These are phyloP conservation scores for Suhomyces xylopsoci DNA, from an alignment of 805 yeast genomes.

Conservation along the genomic window DNA sequence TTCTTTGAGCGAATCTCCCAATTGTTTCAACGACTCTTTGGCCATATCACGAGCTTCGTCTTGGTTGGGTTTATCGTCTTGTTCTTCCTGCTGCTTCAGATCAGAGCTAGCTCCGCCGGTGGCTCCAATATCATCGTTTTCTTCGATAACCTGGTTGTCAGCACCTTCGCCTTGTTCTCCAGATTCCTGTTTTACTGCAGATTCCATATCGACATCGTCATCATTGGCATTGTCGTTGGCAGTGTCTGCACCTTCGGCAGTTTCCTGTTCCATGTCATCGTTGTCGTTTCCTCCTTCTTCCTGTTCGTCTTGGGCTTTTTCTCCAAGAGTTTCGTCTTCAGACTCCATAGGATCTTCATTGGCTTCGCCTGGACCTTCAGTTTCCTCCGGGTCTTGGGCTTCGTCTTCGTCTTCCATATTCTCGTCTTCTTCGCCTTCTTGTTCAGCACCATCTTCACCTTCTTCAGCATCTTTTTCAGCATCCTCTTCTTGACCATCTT, in stretches of 20 bases:
- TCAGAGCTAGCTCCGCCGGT: conserved; percentile 50
- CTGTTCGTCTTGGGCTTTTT: conserved; percentile 12
- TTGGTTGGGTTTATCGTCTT: conserved; percentile 37
- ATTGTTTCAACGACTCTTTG: conserved; percentile 74
- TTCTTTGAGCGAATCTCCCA: conserved; percentile 90
- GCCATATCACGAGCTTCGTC: conserved; percentile 65
- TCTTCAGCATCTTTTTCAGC: conserved; percentile 22
- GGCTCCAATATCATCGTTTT: conserved; percentile 66
- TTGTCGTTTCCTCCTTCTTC: conserved; percentile 41
- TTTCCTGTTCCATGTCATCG: conserved; percentile 30
- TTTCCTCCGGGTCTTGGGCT: conserved; percentile 1
- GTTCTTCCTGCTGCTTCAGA: conserved; percentile 34
- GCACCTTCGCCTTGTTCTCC: conserved; percentile 65
- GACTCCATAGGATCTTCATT: conserved; percentile 27
- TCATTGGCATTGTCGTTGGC: conserved; percentile 41
- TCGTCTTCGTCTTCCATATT: conserved; percentile 15
- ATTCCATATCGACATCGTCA: conserved; percentile 52
- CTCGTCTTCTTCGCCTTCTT: conserved; percentile 13
- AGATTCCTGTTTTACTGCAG: conserved; percentile 56
- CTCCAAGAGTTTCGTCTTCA: conserved; percentile 23
- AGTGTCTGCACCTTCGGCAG: conserved; percentile 55
- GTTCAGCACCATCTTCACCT: conserved; percentile 19
- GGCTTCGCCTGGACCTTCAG: conserved; percentile 15
- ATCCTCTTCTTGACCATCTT: conserved; percentile 28
- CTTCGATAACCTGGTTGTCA: conserved; percentile 52